Evolutionary conservation across 192 early-diverging fungal genomes (phyloP).

Genomic region (Rhizophagus prolifer): DNA sequence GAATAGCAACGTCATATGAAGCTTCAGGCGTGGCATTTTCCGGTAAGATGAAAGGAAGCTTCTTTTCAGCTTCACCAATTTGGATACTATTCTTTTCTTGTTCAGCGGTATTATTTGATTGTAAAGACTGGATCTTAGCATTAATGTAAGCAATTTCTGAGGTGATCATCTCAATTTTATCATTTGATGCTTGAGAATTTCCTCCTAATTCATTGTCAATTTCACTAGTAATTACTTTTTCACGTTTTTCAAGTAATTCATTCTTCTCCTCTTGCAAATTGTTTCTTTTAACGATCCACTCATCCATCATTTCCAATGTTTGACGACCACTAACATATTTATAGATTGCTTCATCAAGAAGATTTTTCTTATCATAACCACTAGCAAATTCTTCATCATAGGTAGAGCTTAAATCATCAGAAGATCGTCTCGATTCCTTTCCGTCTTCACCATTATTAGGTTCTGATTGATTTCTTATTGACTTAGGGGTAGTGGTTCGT

Average conservation of each 20-base stretch:
- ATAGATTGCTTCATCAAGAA: slow-evolving; percentile 54
- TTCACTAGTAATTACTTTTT: too few relatives aligned
- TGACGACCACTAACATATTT: slow-evolving; percentile 56
- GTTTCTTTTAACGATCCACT: slow-evolving; percentile 50
- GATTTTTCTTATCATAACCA: slow-evolving; percentile 31
- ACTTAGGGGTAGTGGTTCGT: slow-evolving; percentile 37
- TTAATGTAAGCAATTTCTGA: too few relatives aligned
- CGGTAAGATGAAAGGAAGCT: slow-evolving; percentile 38
- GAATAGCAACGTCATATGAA: slow-evolving; percentile 50
- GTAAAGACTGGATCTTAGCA: slow-evolving; percentile 32
- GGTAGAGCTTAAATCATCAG: too few relatives aligned
- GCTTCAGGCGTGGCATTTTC: slow-evolving; percentile 45
- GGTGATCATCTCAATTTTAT: too few relatives aligned
- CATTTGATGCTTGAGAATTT: not conserved
- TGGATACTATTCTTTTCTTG: too few relatives aligned
- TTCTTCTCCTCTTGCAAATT: slow-evolving; percentile 23
- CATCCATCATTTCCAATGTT: slow-evolving; percentile 53
- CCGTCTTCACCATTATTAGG: slow-evolving; percentile 10
- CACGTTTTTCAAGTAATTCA: too few relatives aligned
- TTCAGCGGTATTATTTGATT: slow-evolving; percentile 25
- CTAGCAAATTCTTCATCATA: too few relatives aligned
- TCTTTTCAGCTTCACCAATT: slow-evolving; percentile 27
- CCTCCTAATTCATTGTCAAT: slow-evolving; percentile 20
- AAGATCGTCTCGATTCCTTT: not conserved
- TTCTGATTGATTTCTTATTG: too few relatives aligned